Conservation (phyloP, 2,329 filamentous ascomycete species). For the Magnaporthiopsis rhizophila region DNA sequence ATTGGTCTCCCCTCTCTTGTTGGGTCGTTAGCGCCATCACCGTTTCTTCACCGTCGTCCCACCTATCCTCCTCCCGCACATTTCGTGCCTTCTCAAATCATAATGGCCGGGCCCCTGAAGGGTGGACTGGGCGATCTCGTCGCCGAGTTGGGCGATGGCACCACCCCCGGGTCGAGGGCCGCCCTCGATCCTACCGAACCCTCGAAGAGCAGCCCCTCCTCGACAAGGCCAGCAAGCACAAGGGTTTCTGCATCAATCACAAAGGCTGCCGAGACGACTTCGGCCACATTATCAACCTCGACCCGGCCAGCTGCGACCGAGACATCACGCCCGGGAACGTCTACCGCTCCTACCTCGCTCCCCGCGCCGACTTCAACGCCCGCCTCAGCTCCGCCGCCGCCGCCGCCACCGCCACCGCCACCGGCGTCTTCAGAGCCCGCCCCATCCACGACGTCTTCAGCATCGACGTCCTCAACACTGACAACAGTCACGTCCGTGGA, state of each 20-base stretch:
- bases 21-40: too few relatives aligned
- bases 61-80: not conserved
- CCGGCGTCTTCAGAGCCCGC: not conserved
- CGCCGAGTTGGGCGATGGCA: not conserved
- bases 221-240: not conserved
- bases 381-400: not conserved
- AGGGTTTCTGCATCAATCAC: not conserved
- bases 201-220: not conserved
- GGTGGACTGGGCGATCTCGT: not conserved
- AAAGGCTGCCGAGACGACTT: not conserved
- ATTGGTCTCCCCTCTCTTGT: not conserved
- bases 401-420: not conserved
- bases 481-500: not conserved
- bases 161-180: not conserved
- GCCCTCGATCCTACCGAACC: not conserved
- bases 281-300: not conserved
- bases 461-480: not conserved
- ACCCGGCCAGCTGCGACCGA: not conserved
- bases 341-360: not conserved
- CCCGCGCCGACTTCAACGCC: not conserved
- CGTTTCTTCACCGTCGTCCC: not conserved
- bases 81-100: not conserved
- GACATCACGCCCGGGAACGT: not conserved
- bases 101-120: conserved; percentile 7
- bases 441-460: not conserved